Evolutionary conservation across 257 asterid genomes (phyloP), one percentile per base, ranked within the genome.

Genomic region (Orobanche coerulescens): DNA sequence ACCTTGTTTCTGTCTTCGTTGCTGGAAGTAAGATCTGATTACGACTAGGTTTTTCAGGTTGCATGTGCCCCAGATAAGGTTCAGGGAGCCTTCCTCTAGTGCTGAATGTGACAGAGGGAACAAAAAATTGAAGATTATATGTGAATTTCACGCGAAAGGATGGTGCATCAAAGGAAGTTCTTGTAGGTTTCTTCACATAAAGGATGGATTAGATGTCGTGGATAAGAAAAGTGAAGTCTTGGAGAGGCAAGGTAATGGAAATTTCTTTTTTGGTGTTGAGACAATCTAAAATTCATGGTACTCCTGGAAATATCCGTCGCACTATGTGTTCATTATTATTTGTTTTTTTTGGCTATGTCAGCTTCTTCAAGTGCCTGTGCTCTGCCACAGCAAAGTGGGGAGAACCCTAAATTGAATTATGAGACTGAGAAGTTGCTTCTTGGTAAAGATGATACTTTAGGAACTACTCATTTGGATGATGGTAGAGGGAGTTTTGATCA

Each of bases 131-230:
- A 87, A 76, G 70, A 76, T 80, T 65, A 65, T 70, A 39, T 93
- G 97, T 61, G 85, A 81, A 25, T 93, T 81, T 72, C 80, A 84
- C 64, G 79, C 92, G 54, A 83, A 81, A 73, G 99, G 99, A 33
- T 93, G 97, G 97, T 93, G 99, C 77, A 82, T 89, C 68, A 82
- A 75, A 79, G 97, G 95, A 56, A 80, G 50, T 22, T 74, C 94
- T 3, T 93, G 99, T 76, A 83, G 84, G 67, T 93, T 89, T 74
- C 88, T 89, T 74, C 99, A 93, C 62, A 46, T 72, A 55, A 84
- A 67, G 49, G 83, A 74, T 58, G 88, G 79, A 53, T 54, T 51
- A 59, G 85, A 70, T 73, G 75, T 74, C 33, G 73, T 66, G 26
- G 54, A 53, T 51, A 54, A 72, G 70, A 73, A 71, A 68, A 48